phyloP scores from a whole-genome alignment of 345 rosid species.

The Euclidium syriacum region DNA sequence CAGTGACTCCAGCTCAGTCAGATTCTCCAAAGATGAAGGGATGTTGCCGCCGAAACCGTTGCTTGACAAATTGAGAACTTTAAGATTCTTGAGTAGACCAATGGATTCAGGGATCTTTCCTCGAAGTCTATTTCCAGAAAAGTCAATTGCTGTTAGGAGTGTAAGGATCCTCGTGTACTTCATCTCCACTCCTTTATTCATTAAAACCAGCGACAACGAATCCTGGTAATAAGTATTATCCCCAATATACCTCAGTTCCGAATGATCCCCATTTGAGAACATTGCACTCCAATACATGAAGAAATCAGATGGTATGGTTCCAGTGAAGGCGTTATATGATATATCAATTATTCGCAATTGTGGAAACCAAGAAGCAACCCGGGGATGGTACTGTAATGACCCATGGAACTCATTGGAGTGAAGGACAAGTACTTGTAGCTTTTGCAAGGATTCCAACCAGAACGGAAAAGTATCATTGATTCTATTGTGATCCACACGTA shows the following conservation, averaged over 20 bases:
- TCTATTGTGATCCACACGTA: constrained; percentile 32
- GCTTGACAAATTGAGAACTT: not conserved
- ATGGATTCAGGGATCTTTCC: not conserved
- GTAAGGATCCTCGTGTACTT: not conserved
- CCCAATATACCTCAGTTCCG: too few relatives aligned
- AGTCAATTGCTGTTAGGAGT: not conserved
- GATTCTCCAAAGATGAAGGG: not conserved
- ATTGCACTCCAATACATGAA: not conserved
- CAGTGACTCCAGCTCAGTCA: not conserved
- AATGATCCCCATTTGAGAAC: not conserved
- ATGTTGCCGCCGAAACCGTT: not conserved
- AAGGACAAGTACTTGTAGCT: constrained; percentile 32
- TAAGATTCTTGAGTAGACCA: not conserved
- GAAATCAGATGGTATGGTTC: not conserved
- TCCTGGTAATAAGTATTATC: not conserved
- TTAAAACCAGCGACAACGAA: not conserved
- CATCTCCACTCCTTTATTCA: not conserved
- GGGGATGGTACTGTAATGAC: not conserved
- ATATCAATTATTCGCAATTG: constrained; percentile 39
- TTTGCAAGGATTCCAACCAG: constrained; percentile 21
- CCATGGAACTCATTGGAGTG: constrained; percentile 36
- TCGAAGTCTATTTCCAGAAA: not conserved
- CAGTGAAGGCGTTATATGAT: constrained; percentile 27
- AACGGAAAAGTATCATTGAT: constrained; percentile 34
- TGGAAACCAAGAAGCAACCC: constrained; percentile 12